Conservation (phyloP, 257 asterid genomes). For the Solanum corneliomulleri region DNA sequence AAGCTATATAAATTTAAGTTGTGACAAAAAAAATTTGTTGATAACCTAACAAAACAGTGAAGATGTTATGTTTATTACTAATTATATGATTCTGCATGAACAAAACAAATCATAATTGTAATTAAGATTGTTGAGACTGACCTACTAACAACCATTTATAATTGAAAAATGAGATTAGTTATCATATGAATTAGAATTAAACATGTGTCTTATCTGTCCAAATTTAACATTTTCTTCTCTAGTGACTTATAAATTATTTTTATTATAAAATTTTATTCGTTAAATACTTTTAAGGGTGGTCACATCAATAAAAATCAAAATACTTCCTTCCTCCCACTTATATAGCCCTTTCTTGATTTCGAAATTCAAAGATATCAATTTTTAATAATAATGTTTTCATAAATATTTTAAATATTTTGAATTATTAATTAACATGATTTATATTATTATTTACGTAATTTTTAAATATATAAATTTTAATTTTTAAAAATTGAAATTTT, state of each 20-base stretch:
- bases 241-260: neutral
- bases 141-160: neutral
- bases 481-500: no score
- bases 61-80: neutral
- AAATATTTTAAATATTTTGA: no score
- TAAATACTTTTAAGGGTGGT: neutral
- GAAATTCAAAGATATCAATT: rapidly evolving
- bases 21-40: neutral
- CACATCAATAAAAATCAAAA: no score
- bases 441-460: no score
- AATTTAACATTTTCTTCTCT: neutral
- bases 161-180: neutral
- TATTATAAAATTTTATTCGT: no score
- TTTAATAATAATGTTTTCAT: no score
- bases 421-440: no score
- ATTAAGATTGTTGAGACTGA: neutral
- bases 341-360: no score
- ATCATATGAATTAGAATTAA: neutral
- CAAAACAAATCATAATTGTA: neutral
- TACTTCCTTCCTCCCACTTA: neutral
- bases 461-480: no score
- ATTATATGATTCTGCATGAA: neutral
- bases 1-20: neutral
- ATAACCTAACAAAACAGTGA: neutral
- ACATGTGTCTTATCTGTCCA: neutral